A percentile compares a stretch with the other conserved stretches of the same genome.
These are phyloP conservation scores for Trichoderma gamsii DNA, from an alignment of 495 filamentous ascomycete species.

Conservation along the genomic window DNA sequence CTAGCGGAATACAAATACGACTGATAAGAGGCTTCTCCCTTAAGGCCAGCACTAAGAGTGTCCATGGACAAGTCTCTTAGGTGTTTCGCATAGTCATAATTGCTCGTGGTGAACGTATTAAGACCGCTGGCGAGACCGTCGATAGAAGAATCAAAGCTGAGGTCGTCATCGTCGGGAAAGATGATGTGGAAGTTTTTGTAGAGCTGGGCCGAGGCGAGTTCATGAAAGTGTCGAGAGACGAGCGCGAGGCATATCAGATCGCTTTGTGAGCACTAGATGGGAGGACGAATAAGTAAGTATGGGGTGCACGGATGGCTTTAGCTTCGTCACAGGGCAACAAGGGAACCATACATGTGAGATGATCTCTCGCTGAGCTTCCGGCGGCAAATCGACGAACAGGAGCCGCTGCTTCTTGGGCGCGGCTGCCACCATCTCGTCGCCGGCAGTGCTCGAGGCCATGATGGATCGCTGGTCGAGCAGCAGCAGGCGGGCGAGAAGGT, in stretches of 20 bases:
- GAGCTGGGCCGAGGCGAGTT: conserved; percentile 49
- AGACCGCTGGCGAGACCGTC: conserved; percentile 50
- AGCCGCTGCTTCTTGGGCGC: conserved; percentile 9
- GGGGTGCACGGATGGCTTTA: background rate
- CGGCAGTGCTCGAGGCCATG: conserved; percentile 20
- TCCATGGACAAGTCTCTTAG: conserved; percentile 47
- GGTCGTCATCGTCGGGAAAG: conserved; percentile 50
- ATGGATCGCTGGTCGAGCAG: background rate
- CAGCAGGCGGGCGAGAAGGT: background rate
- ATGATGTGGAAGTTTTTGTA: conserved; percentile 54
- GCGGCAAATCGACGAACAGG: conserved; percentile 40
- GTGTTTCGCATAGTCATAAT: conserved; percentile 54
- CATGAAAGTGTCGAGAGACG: conserved; percentile 49
- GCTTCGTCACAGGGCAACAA: background rate
- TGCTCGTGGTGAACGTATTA: conserved; percentile 53
- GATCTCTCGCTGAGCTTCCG: conserved; percentile 48
- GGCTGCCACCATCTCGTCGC: conserved; percentile 15
- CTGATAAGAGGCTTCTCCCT: conserved; percentile 41
- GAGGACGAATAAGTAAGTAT: conserved; percentile 18
- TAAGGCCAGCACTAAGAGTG: conserved; percentile 38
- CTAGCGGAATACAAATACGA: conserved; percentile 41
- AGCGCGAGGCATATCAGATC: conserved; percentile 51
- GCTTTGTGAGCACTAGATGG: conserved; percentile 30
- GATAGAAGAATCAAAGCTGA: conserved; percentile 37
- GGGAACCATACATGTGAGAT: conserved; percentile 37